Evolutionary conservation across 257 asterid species (phyloP).

Genomic region (Plantago major): DNA sequence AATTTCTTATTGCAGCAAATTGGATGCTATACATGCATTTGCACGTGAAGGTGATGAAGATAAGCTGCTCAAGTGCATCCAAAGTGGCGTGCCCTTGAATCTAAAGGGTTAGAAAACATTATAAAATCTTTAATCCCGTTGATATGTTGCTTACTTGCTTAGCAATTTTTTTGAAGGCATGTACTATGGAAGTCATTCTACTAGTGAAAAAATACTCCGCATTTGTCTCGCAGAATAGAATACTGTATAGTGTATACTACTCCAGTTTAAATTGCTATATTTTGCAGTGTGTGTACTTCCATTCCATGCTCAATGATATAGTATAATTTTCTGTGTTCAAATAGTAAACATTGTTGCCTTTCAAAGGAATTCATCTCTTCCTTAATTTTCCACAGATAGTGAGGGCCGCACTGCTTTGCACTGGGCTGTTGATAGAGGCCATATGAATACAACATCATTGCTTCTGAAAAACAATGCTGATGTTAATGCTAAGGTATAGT

Average conservation of each 20-base stretch:
- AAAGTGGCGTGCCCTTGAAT: conserved; percentile 68
- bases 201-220: too few species aligned
- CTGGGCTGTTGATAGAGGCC: conserved; percentile 99
- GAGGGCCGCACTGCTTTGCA: conserved; percentile 97
- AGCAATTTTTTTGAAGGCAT: too few species aligned
- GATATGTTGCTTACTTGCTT: background rate
- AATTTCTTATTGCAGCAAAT: conserved; percentile 45
- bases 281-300: background rate
- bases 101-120: conserved; percentile 55
- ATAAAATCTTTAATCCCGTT: background rate
- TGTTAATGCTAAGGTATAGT: conserved; percentile 71
- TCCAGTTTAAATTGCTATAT: too few species aligned
- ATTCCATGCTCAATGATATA: background rate
- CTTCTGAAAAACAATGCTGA: conserved; percentile 74
- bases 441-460: conserved; percentile 47
- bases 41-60: conserved; percentile 95
- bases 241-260: too few species aligned
- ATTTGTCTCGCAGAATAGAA: background rate
- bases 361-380: conserved; percentile 9
- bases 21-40: conserved; percentile 89
- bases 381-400: conserved; percentile 57
- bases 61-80: conserved; percentile 76
- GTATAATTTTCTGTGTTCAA: background rate
- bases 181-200: background rate
- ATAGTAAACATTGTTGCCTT: conserved; percentile 1